phyloP scores from a whole-genome alignment of 805 yeast species.

The Clavispora fructus region DNA sequence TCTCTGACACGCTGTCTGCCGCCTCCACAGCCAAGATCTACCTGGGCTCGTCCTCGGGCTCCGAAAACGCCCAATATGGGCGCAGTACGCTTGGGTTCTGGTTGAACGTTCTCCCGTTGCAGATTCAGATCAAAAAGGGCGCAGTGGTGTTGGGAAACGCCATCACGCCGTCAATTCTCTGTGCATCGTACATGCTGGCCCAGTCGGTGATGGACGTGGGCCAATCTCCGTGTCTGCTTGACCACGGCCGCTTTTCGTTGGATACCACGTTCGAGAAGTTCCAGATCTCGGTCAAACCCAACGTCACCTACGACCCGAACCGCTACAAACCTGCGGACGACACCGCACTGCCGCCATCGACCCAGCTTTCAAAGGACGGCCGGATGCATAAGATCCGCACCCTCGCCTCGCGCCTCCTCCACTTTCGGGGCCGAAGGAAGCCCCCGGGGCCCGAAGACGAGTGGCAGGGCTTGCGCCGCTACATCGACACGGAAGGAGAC shows the following conservation, averaged over 20 bases:
- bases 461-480: conserved; percentile 80
- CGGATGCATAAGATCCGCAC: neutral
- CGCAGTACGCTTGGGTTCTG: conserved; percentile 11
- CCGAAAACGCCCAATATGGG: neutral
- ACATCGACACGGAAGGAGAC: conserved; percentile 39
- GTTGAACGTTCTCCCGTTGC: conserved; percentile 53
- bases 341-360: neutral
- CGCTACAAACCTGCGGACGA: neutral
- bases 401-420: neutral
- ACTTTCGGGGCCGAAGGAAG: neutral
- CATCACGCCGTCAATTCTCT: conserved; percentile 66
- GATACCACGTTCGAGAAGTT: conserved; percentile 46
- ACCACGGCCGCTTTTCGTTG: conserved; percentile 46
- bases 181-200: conserved; percentile 53
- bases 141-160: conserved; percentile 77
- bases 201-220: conserved; percentile 55
- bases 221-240: conserved; percentile 43
- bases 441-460: neutral
- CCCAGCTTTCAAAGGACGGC: neutral
- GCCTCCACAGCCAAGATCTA: neutral
- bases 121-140: conserved; percentile 54
- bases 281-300: conserved; percentile 62
- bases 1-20: neutral
- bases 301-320: conserved; percentile 50
- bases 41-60: neutral